A percentile compares a stretch with the other conserved stretches of the same genome.
These are phyloP conservation scores for Amorphotheca resinae DNA, from an alignment of 495 filamentous ascomycete genomes.

Conservation along the genomic window DNA sequence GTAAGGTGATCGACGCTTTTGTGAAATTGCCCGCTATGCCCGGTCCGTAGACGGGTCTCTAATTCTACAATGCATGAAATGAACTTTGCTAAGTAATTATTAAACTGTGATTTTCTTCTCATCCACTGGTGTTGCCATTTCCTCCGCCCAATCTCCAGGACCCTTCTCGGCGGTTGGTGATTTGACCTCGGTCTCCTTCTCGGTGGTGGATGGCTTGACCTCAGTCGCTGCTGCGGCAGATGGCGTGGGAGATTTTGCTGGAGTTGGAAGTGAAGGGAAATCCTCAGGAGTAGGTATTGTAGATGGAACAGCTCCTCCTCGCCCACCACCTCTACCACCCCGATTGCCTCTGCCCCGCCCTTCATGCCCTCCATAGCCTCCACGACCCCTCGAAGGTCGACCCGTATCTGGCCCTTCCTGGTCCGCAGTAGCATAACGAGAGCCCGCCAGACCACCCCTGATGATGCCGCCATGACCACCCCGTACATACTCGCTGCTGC, in stretches of 20 bases:
- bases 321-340: constrained; percentile 9
- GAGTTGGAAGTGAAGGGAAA: constrained; percentile 14
- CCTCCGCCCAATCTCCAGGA: constrained; percentile 17
- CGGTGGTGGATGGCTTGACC: constrained; percentile 1
- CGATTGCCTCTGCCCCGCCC: constrained; percentile 12
- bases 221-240: neutral
- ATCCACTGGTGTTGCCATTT: constrained; percentile 21
- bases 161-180: constrained; percentile 2
- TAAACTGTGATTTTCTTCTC: constrained; percentile 10
- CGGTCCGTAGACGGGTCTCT: too few relatives aligned
- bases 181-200: constrained; percentile 2
- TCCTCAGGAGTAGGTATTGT: constrained; percentile 10
- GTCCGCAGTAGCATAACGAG: constrained; percentile 9
- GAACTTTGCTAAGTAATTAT: neutral
- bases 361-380: constrained; percentile 8
- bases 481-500: constrained; percentile 28
- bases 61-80: too few relatives aligned
- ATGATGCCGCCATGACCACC: constrained; percentile 49
- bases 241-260: neutral
- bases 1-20: too few relatives aligned
- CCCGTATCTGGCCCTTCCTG: neutral
- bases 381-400: neutral
- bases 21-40: too few relatives aligned
- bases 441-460: constrained; percentile 12
- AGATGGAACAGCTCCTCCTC: constrained; percentile 2